Base-by-base conservation (phyloP, 805 yeast species). In the Kluyveromyces aestuarii region DNA sequence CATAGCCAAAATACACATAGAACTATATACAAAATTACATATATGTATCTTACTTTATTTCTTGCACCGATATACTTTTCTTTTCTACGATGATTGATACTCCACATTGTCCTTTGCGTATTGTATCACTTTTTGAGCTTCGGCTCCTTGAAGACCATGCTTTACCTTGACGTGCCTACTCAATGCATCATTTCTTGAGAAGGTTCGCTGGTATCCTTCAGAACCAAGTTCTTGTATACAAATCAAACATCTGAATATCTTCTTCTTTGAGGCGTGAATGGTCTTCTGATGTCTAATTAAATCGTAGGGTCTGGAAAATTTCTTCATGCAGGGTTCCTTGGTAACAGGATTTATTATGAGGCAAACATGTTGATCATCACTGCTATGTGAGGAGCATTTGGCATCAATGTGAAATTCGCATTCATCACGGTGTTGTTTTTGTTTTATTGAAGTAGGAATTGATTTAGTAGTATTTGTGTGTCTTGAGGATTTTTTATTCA, bases 261-360 rank as follows among this genome's bases (percentile, higher is more conserved):
- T 85, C 68, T 91, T 84, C 63, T 83, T 84, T 44, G 85, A 75
- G 1, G 97, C 93, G 66, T 91, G 99, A 48, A 91, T 90, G 0
- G 98, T 93, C 60, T 91, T 96, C 66, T 91, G 96, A 67, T 91
- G 99, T 58, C 99, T 79, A 25, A 90, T 84, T 60, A 91, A 73
- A 70, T 91, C 99, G 63, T 91, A 91, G 17, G 96, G 95, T 61
- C 99, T 79, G 16, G 97, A 88, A 62, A 91, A 91, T 59, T 81
- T 61, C 17, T 67, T 66, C 16, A 53, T 49, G 41, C 70, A 66
- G 8, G 65, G 63, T 27, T 61, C 60, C 17, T 53, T 59, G 2
- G 66, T 62, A 8, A 57, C 52, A 13, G 57, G 50, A 49, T 61
- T 62, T 14, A 55, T 51, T 16, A 60, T 51, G 36, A 55, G 49